phyloP scores from a whole-genome alignment of 495 filamentous ascomycete species.

The Entonaema liquescens region DNA sequence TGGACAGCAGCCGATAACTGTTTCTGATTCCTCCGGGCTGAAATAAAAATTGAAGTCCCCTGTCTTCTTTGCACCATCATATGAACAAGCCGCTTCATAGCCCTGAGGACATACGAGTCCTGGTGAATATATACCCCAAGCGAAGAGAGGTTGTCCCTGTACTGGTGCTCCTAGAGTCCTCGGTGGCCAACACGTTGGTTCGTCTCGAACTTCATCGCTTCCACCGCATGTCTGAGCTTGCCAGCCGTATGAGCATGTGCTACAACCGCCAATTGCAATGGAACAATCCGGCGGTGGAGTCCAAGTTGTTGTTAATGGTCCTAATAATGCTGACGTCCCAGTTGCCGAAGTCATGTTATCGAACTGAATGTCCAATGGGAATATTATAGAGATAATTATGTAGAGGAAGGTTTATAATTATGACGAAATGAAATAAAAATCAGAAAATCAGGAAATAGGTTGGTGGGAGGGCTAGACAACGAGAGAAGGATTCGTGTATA shows the following conservation, averaged over 20 bases:
- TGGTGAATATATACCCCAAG: slow-evolving; percentile 19
- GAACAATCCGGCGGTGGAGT: slow-evolving; percentile 7
- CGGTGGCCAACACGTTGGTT: slow-evolving; percentile 11
- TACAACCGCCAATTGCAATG: slow-evolving; percentile 2
- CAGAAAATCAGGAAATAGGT: neutral
- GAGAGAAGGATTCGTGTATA: neutral
- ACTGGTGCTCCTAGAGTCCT: neutral
- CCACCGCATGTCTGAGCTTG: slow-evolving; percentile 10
- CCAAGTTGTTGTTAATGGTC: slow-evolving; percentile 18
- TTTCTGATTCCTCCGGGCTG: slow-evolving; percentile 3
- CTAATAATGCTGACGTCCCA: neutral
- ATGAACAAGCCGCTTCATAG: slow-evolving; percentile 22
- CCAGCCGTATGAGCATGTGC: slow-evolving; percentile 4
- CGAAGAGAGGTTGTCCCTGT: neutral
- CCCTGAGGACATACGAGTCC: slow-evolving; percentile 13
- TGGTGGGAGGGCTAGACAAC: neutral
- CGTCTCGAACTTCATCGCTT: neutral
- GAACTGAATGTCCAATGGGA: neutral
- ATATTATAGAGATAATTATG: neutral
- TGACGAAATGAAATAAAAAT: neutral
- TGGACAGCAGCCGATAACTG: slow-evolving; percentile 20
- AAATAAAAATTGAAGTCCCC: slow-evolving; percentile 22
- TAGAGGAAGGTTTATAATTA: neutral
- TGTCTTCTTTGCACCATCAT: slow-evolving; percentile 3
- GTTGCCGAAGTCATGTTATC: neutral